Conservation (phyloP, 179 eudicot genomes). For the Dionaea muscipula region DNA sequence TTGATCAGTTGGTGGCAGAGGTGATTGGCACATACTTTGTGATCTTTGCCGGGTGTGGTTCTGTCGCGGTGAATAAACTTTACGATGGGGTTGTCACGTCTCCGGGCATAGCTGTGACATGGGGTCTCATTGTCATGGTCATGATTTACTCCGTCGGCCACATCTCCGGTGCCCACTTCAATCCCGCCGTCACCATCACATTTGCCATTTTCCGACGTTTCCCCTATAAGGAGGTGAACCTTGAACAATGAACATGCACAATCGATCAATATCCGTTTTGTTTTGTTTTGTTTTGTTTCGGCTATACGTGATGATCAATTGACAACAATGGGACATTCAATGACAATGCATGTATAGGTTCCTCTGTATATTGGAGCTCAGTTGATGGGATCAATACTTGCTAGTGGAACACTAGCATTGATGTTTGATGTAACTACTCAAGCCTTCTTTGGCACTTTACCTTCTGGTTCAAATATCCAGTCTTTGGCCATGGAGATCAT, state of each 20-base stretch:
- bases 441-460: conserved; percentile 51
- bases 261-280: no score
- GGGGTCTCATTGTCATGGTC: conserved; percentile 78
- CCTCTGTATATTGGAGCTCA: conserved; percentile 56
- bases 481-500: conserved; percentile 46
- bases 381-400: conserved; percentile 37
- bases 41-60: conserved; percentile 62
- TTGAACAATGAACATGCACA: no score
- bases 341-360: conserved; percentile 29
- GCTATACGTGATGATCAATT: no score
- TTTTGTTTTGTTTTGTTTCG: no score
- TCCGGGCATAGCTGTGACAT: conserved; percentile 61
- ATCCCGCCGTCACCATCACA: conserved; percentile 70
- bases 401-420: conserved; percentile 38
- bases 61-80: conserved; percentile 45
- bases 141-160: conserved; percentile 72
- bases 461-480: conserved; percentile 47
- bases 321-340: background rate
- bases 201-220: conserved; percentile 42
- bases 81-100: conserved; percentile 46
- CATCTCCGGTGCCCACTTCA: conserved; percentile 73
- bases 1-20: conserved; percentile 62
- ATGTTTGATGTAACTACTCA: conserved; percentile 33
- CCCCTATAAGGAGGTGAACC: conserved; percentile 43
- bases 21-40: conserved; percentile 54